Evolutionary conservation across 2,329 filamentous ascomycete genomes (phyloP).

Genomic region (Colletotrichum truncatum): DNA sequence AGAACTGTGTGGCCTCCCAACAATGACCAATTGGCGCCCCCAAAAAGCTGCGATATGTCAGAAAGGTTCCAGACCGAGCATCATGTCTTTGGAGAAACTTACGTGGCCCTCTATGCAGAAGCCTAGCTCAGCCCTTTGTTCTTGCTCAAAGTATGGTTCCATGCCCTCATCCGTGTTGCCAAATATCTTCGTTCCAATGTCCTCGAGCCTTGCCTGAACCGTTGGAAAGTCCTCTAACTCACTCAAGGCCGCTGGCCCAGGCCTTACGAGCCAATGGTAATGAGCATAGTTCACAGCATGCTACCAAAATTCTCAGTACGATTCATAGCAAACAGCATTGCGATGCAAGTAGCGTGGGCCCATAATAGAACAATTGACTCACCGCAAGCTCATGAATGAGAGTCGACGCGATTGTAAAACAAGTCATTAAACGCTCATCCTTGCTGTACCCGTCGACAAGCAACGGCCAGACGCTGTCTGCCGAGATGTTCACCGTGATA

Average conservation of each 20-base stretch:
- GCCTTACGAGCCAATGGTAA: background rate
- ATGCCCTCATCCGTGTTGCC: background rate
- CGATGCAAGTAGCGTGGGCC: background rate
- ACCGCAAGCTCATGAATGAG: slow-evolving; percentile 41
- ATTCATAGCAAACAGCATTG: background rate
- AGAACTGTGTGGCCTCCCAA: background rate
- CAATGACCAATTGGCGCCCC: background rate
- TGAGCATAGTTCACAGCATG: slow-evolving; percentile 12
- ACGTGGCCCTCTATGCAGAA: slow-evolving; percentile 36
- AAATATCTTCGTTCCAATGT: background rate
- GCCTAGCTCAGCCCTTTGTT: slow-evolving; percentile 35
- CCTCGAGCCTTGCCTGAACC: background rate
- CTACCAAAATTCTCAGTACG: background rate
- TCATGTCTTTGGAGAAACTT: background rate
- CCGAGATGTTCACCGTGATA: slow-evolving; percentile 18
- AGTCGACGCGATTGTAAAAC: slow-evolving; percentile 32
- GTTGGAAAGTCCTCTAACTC: background rate
- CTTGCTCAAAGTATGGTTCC: slow-evolving; percentile 37
- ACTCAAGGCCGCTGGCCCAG: background rate
- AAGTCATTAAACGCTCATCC: slow-evolving; percentile 37
- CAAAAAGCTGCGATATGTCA: slow-evolving; percentile 6
- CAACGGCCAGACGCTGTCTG: slow-evolving; percentile 37
- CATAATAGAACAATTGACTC: slow-evolving; percentile 9
- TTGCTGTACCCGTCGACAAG: slow-evolving; percentile 33
- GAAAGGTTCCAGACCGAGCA: background rate